Base-by-base conservation (phyloP, 106 monocot species). In the Agapanthus africanus region DNA sequence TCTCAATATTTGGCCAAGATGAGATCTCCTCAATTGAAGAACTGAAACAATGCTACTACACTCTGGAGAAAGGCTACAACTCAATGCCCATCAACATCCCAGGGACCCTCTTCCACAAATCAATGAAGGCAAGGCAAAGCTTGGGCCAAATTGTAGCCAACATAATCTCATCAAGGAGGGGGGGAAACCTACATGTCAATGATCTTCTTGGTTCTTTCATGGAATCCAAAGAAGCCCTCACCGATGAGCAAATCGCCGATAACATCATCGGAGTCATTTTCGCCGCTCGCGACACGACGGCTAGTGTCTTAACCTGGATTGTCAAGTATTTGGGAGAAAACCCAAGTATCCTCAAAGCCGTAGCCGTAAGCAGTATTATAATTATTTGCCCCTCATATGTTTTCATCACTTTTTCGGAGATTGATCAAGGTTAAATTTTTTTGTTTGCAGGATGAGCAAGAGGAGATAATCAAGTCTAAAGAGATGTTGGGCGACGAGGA, bases 191-290 rank as follows among this genome's bases (percentile, higher is more conserved):
- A 22, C 47, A 66, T 26, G 26, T 40, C 59, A 73, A 23, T 30
- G 94, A 91, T 73, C 76, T 95, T 27, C 85, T 95, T 19, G 81
- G 75, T 4, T 95, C 95, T 3, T 88, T 95, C 67, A 83, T 95
- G 85, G 91, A 84, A 8, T 63, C 38, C 38, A 73, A 79, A 28
- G 80, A 81, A 59, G 79, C 79, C 4, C 82, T 95, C 60, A 84
- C 88, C 40, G 95, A 95, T 33, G 78, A 77, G 23, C 95, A 95
- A 69, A 88, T 95, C 34, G 70, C 82, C 41, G 91, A 95, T 66
- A 95, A 95, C 83, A 79, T 95, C 70, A 88, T 95, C 28, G 95
- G 91, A 14, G 88, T 95, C 70, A 88, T 95, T 50, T 95, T 95
- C 39, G 88, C 95, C 1, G 91, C 95, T 22, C 74, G 91, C 1